phyloP scores from a whole-genome alignment of 2,329 filamentous ascomycete genomes.

The Teratosphaeria nubilosa region DNA sequence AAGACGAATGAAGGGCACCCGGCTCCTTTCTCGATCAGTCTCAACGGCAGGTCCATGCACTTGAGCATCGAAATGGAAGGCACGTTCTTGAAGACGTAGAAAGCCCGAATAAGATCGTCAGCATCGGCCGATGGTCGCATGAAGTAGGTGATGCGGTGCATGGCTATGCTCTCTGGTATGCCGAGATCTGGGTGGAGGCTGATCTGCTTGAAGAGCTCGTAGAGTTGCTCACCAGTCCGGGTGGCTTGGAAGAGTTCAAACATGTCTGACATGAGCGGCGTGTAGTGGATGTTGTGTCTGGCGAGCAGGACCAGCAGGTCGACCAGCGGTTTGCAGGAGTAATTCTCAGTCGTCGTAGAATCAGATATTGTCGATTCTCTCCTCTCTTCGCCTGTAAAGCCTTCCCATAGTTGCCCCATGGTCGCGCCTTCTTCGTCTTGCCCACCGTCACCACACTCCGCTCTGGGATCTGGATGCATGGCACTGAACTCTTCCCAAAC shows the following conservation, averaged over 20 bases:
- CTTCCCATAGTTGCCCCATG: background rate
- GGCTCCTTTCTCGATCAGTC: conserved; percentile 8
- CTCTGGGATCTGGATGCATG: background rate
- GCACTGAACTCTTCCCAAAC: background rate
- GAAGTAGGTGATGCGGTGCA: conserved; percentile 12
- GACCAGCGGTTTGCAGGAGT: conserved; percentile 2
- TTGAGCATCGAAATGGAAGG: conserved; percentile 10
- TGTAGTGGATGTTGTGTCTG: conserved; percentile 1
- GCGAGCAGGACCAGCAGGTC: conserved; percentile 1
- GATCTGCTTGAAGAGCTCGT: conserved; percentile 1
- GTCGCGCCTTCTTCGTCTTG: background rate
- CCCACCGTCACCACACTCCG: background rate
- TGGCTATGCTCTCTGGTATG: conserved; percentile 6
- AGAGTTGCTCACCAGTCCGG: background rate
- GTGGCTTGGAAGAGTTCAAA: conserved; percentile 5
- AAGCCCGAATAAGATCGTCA: conserved; percentile 6
- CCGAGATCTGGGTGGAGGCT: conserved; percentile 1
- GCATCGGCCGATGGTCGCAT: background rate
- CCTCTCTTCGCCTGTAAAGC: background rate
- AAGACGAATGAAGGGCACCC: conserved; percentile 10
- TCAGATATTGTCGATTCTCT: background rate
- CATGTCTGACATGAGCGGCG: conserved; percentile 3
- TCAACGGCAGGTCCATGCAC: conserved; percentile 12
- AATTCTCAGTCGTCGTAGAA: background rate
- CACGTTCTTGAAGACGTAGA: conserved; percentile 10